Conservation (phyloP, 345 rosid genomes). For the Turnera subulata region DNA sequence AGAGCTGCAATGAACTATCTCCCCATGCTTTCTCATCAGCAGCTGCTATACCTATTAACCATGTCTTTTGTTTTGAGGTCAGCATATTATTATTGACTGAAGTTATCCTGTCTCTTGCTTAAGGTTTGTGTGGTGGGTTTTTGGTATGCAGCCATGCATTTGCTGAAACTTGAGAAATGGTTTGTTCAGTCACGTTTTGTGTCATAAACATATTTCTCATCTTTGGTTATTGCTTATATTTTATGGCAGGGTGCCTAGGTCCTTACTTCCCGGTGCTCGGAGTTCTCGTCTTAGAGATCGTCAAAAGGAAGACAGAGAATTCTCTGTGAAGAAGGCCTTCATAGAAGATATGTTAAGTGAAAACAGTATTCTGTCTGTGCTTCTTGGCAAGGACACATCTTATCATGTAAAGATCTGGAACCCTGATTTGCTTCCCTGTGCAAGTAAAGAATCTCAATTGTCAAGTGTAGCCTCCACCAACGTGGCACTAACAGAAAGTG, state of each 20-base stretch:
- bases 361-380: slow-evolving; percentile 54
- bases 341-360: slow-evolving; percentile 74
- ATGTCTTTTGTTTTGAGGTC: slow-evolving; percentile 96
- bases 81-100: slow-evolving; percentile 23
- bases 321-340: slow-evolving; percentile 84
- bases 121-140: too few species aligned
- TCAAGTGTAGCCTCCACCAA: slow-evolving; percentile 25
- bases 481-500: slow-evolving; percentile 32
- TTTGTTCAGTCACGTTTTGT: not conserved
- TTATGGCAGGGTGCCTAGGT: slow-evolving; percentile 80
- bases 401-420: slow-evolving; percentile 67
- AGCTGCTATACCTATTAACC: slow-evolving; percentile 88
- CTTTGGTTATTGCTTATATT: slow-evolving; percentile 11
- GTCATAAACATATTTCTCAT: slow-evolving; percentile 8
- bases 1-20: slow-evolving; percentile 99
- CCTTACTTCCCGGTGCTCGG: slow-evolving; percentile 91
- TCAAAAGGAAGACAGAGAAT: slow-evolving; percentile 83
- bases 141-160: too few species aligned
- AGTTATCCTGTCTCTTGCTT: slow-evolving; percentile 1
- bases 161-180: not conserved
- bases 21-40: slow-evolving; percentile 99
- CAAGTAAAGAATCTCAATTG: slow-evolving; percentile 43
- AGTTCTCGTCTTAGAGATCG: slow-evolving; percentile 96
- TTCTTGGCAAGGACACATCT: slow-evolving; percentile 47
- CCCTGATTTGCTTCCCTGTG: slow-evolving; percentile 69